A percentile compares a stretch with the other conserved stretches of the same genome.
These are phyloP conservation scores for Alternaria incomplexa DNA, from an alignment of 2,329 filamentous ascomycete genomes.

Conservation along the genomic window DNA sequence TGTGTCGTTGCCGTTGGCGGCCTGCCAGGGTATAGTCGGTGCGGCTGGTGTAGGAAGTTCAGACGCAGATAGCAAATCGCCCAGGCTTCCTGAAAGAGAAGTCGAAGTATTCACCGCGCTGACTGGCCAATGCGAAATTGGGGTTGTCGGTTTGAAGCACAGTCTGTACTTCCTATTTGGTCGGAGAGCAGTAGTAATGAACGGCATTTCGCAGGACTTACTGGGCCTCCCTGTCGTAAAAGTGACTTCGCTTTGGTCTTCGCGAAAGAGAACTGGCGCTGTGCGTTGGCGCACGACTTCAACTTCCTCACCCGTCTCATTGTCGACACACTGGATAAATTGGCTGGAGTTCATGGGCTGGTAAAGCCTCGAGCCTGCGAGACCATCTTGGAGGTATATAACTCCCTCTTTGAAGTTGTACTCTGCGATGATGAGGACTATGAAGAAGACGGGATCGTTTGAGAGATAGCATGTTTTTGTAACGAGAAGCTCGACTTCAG, in stretches of 20 bases:
- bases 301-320: slow-evolving; percentile 7
- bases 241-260: neutral
- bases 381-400: slow-evolving; percentile 12
- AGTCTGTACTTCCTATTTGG: slow-evolving; percentile 10
- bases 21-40: slow-evolving; percentile 1
- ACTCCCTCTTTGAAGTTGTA: neutral
- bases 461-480: slow-evolving; percentile 5
- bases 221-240: slow-evolving; percentile 6
- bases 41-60: neutral
- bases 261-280: neutral
- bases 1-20: slow-evolving; percentile 1
- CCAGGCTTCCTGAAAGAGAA: neutral
- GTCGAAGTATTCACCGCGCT: slow-evolving; percentile 1
- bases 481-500: slow-evolving; percentile 5
- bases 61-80: neutral
- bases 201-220: slow-evolving; percentile 5
- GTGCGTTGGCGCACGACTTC: slow-evolving; percentile 9
- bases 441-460: slow-evolving; percentile 9
- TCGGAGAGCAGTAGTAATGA: slow-evolving; percentile 8
- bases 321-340: slow-evolving; percentile 11
- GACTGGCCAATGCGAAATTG: slow-evolving; percentile 7
- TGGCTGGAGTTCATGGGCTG: slow-evolving; percentile 8
- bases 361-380: neutral
- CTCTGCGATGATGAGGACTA: neutral
- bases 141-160: slow-evolving; percentile 1